phyloP scores from a whole-genome alignment of 257 asterid genomes.

The Salvia miltiorrhiza region DNA sequence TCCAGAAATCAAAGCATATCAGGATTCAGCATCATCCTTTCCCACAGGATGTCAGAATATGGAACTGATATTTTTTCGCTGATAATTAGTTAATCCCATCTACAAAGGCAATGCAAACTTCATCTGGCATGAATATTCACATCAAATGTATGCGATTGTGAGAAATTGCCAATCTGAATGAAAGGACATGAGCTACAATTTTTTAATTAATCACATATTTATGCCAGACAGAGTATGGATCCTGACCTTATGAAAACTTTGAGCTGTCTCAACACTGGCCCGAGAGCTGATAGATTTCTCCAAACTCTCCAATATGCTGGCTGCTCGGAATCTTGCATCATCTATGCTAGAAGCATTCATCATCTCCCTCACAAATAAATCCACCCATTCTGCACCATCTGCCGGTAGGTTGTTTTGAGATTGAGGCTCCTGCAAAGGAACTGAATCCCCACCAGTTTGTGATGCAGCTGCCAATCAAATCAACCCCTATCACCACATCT shows the following conservation, averaged over 20 bases:
- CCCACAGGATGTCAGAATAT: not conserved
- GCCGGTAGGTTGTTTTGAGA: constrained; percentile 37
- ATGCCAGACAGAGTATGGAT: not conserved
- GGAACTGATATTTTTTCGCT: not conserved
- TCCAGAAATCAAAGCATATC: not conserved
- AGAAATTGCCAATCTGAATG: not conserved
- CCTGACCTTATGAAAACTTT: constrained; percentile 52
- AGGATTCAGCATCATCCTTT: not conserved
- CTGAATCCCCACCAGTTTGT: constrained; percentile 27
- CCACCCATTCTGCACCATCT: constrained; percentile 82
- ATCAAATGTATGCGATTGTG: not conserved
- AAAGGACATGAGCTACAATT: not conserved
- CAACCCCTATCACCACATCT: not conserved
- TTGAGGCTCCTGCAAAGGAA: constrained; percentile 37
- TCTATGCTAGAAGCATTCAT: constrained; percentile 54
- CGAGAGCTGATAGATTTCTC: constrained; percentile 54
- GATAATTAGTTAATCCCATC: not conserved
- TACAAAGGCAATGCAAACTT: not conserved
- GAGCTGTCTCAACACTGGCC: constrained; percentile 44
- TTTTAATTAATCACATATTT: not conserved
- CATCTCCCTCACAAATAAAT: constrained; percentile 66
- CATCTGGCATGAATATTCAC: not conserved
- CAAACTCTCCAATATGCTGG: constrained; percentile 57
- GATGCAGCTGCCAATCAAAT: constrained; percentile 36
- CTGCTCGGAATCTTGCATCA: constrained; percentile 66